Percentiles rank a stretch among this genome's conserved stretches.
Conservation (phyloP, 176 grass and related monocot genomes). For the Dactylis glomerata region DNA sequence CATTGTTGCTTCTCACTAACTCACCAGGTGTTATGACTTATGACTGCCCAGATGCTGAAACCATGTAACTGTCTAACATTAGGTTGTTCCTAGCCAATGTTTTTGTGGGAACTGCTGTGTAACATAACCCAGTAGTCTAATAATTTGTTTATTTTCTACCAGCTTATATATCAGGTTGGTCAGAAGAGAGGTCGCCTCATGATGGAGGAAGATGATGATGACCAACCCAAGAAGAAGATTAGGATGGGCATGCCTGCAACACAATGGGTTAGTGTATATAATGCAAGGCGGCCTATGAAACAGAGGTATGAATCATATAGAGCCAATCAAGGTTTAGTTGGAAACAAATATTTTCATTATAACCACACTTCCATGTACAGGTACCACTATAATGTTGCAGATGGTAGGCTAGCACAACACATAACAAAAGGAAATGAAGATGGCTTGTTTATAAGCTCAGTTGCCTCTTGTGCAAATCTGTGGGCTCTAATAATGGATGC, state of each 20-base stretch:
- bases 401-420: conserved; percentile 73
- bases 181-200: conserved; percentile 88
- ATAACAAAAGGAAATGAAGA: conserved; percentile 86
- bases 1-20: conserved; percentile 22
- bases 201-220: conserved; percentile 88
- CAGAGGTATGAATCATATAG: conserved; percentile 54
- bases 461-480: conserved; percentile 80
- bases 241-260: conserved; percentile 92
- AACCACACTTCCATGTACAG: conserved; percentile 38
- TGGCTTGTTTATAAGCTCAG: conserved; percentile 87
- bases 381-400: conserved; percentile 96
- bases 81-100: neutral
- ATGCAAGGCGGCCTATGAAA: conserved; percentile 89
- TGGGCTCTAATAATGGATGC: conserved; percentile 99
- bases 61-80: conserved; percentile 2
- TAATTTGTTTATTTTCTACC: conserved; percentile 26
- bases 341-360: conserved; percentile 19
- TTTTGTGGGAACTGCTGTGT: neutral
- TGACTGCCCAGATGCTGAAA: neutral
- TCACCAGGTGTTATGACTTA: conserved; percentile 11
- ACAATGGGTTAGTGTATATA: conserved; percentile 94
- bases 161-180: conserved; percentile 86
- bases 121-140: conserved; percentile 10
- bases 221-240: conserved; percentile 92
- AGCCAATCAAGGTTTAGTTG: conserved; percentile 6